These are phyloP conservation scores for Chrysanthemum lavandulifolium DNA, from an alignment of 129 eudicot species.

Conservation along the genomic window DNA sequence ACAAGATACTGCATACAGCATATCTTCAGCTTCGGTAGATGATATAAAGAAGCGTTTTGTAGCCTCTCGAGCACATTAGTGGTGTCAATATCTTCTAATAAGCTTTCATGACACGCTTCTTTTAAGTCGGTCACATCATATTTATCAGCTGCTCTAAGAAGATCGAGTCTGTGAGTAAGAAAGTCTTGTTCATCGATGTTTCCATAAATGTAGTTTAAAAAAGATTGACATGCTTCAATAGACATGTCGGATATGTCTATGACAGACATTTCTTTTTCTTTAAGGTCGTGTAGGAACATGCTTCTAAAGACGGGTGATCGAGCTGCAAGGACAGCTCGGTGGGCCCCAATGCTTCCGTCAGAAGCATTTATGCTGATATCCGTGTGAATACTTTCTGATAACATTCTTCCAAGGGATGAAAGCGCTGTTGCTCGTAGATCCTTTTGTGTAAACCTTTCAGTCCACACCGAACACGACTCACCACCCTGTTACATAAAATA, in stretches of 20 bases:
- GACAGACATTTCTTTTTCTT: constrained; percentile 75
- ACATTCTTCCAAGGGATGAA: constrained; percentile 67
- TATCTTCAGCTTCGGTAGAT: constrained; percentile 68
- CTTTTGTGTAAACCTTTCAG: constrained; percentile 44
- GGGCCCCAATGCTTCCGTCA: constrained; percentile 75
- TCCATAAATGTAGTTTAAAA: constrained; percentile 74
- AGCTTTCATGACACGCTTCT: constrained; percentile 84
- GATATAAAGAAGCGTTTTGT: constrained; percentile 71
- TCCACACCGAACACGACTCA: constrained; percentile 76
- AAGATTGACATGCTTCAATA: constrained; percentile 65
- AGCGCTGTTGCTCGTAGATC: constrained; percentile 60
- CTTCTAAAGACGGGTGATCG: constrained; percentile 85
- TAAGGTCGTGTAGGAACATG: constrained; percentile 90
- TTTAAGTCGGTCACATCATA: constrained; percentile 79
- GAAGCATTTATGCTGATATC: constrained; percentile 79
- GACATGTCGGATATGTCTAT: constrained; percentile 90
- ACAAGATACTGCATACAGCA: constrained; percentile 85
- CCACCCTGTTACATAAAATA: constrained; percentile 49
- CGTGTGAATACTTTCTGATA: constrained; percentile 79
- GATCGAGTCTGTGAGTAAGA: constrained; percentile 65
- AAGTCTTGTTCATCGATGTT: constrained; percentile 56
- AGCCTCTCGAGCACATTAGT: constrained; percentile 91
- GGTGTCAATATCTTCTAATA: constrained; percentile 80
- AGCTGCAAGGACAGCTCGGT: constrained; percentile 89
- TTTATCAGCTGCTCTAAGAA: constrained; percentile 89